Percentiles rank a stretch among this genome's conserved stretches.
These are phyloP conservation scores for Epichloe uncinata DNA, from an alignment of 2,329 filamentous ascomycete genomes.

Conservation along the genomic window DNA sequence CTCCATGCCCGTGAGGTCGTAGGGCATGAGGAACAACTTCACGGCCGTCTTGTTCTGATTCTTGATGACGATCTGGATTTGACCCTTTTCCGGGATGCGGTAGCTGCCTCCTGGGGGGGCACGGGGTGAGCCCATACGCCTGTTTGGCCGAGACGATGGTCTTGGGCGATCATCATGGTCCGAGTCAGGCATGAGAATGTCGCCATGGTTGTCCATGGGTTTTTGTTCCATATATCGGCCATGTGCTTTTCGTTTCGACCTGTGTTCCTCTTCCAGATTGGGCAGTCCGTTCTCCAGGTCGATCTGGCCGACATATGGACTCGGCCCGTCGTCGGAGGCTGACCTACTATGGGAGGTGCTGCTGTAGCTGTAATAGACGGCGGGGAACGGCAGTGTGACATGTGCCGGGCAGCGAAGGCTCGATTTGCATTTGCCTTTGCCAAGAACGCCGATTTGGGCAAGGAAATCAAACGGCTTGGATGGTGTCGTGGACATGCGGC, in stretches of 20 bases:
- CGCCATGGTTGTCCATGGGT: conserved; percentile 14
- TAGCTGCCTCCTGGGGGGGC: conserved; percentile 84
- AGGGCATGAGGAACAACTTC: conserved; percentile 88
- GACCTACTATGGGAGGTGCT: conserved; percentile 49
- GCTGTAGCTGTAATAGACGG: conserved; percentile 90
- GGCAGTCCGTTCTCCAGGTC: conserved; percentile 74
- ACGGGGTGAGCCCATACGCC: conserved; percentile 35
- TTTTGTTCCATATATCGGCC: conserved; percentile 28
- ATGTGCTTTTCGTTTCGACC: conserved; percentile 35
- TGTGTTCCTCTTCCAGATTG: conserved; percentile 33
- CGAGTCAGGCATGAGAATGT: conserved; percentile 9
- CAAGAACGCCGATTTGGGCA: conserved; percentile 88
- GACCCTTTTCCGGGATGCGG: conserved; percentile 83
- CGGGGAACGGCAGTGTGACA: conserved; percentile 80
- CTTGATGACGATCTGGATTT: conserved; percentile 93
- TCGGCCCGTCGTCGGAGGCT: conserved; percentile 71
- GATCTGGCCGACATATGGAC: conserved; percentile 87
- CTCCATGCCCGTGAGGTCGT: conserved; percentile 86
- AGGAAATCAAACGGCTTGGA: conserved; percentile 87
- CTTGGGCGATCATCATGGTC: conserved; percentile 19
- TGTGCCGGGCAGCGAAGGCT: conserved; percentile 78
- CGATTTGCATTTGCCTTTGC: conserved; percentile 76
- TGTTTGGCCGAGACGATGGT: conserved; percentile 27
- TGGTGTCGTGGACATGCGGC: conserved; percentile 91
- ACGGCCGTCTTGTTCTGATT: conserved; percentile 98